A percentile compares a stretch with the other conserved stretches of the same genome.
Conservation (phyloP, 163 green algal genomes). For the Chlamydomonas reinhardtii region DNA sequence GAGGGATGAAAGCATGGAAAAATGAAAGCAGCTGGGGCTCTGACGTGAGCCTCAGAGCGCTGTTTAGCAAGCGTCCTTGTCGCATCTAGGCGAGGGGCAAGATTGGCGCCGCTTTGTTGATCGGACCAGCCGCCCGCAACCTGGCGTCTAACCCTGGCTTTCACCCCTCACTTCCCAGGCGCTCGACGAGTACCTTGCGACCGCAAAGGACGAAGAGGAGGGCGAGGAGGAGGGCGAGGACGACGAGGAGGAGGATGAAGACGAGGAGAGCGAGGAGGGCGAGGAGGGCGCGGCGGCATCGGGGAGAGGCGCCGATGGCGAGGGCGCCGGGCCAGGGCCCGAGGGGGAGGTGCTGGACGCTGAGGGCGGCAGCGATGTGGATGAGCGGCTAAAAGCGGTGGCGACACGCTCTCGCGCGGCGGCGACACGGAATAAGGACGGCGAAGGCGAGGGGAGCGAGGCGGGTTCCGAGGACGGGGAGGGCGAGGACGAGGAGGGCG, state of each 20-base stretch:
- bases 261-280: constrained; percentile 30
- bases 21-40: too few species aligned
- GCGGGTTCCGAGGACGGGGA: neutral
- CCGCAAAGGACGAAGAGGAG: constrained; percentile 20
- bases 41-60: too few species aligned
- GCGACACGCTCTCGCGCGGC: neutral
- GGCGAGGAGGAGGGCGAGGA: constrained; percentile 38
- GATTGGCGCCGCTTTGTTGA: too few species aligned
- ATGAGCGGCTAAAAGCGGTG: constrained; percentile 4
- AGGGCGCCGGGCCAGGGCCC: constrained; percentile 11
- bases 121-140: too few species aligned
- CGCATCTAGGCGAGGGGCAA: too few species aligned
- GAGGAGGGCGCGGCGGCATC: neutral
- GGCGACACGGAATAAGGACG: neutral
- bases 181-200: constrained; percentile 62
- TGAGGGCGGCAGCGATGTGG: constrained; percentile 14
- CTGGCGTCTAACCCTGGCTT: too few species aligned
- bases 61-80: too few species aligned
- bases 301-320: neutral
- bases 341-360: neutral
- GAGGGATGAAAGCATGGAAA: too few species aligned
- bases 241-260: constrained; percentile 49
- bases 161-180: neutral
- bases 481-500: neutral
- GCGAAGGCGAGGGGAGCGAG: neutral